Conservation (phyloP, 2,329 filamentous ascomycete genomes). For the Fusarium citri region DNA sequence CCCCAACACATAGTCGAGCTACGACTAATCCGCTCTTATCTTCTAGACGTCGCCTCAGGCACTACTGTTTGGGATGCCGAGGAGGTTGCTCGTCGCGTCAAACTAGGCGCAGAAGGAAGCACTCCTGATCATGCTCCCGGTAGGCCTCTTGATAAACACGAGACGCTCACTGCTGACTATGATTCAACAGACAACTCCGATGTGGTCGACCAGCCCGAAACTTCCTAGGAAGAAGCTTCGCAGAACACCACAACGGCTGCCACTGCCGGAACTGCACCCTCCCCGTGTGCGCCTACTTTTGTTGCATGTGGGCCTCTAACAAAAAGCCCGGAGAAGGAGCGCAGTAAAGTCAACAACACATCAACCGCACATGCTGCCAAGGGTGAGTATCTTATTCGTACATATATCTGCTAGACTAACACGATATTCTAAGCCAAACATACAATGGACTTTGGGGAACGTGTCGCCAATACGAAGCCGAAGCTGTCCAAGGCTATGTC, state of each 20-base stretch:
- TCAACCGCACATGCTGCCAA: background rate
- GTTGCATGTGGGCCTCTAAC: background rate
- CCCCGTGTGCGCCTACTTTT: background rate
- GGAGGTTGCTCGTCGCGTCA: background rate
- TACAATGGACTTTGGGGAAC: background rate
- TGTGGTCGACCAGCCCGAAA: background rate
- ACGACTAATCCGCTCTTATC: background rate
- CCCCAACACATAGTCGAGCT: background rate
- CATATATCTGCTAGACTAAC: background rate
- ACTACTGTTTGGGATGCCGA: background rate
- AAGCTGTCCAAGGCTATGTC: background rate
- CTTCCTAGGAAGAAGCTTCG: background rate
- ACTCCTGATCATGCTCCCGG: background rate
- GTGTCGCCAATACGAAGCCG: background rate
- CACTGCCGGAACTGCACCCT: background rate
- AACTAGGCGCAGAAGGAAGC: background rate
- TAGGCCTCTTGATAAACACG: background rate
- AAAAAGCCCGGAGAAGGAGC: background rate
- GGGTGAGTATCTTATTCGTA: background rate
- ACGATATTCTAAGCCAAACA: background rate
- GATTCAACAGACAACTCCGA: background rate
- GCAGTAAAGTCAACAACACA: background rate
- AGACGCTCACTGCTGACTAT: background rate
- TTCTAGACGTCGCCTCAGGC: background rate
- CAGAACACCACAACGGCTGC: background rate